Conservation (phyloP, 371 early-diverging fungal genomes). For the Batkoa obscura region DNA sequence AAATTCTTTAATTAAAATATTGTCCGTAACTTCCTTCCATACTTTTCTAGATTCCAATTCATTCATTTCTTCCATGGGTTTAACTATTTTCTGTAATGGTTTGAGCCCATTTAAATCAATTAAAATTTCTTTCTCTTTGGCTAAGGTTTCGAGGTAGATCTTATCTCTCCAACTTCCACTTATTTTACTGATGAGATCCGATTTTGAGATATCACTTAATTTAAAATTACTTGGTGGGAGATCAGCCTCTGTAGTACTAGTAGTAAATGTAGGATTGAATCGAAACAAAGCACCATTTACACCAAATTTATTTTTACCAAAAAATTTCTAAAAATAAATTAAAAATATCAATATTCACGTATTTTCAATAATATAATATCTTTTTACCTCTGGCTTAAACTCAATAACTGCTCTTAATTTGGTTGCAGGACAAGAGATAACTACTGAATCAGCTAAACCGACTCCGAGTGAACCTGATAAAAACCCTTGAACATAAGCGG, state of each 20-base stretch:
- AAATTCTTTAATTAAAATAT: constrained; percentile 18
- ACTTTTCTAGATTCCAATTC: constrained; percentile 28
- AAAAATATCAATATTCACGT: neutral
- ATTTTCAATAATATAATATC: neutral
- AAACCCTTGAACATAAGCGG: constrained; percentile 24
- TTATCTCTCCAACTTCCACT: constrained; percentile 37
- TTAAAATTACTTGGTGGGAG: constrained; percentile 14
- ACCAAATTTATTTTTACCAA: constrained; percentile 22
- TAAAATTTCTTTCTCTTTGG: constrained; percentile 12
- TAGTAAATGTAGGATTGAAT: constrained; percentile 20
- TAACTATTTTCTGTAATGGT: constrained; percentile 21
- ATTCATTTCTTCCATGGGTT: constrained; percentile 28
- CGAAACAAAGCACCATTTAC: constrained; percentile 26
- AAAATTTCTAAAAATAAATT: constrained; percentile 16
- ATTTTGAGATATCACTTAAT: constrained; percentile 19
- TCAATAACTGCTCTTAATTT: constrained; percentile 21
- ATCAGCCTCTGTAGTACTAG: constrained; percentile 10
- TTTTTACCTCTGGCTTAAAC: constrained; percentile 26
- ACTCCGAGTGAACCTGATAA: constrained; percentile 20
- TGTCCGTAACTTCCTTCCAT: constrained; percentile 22
- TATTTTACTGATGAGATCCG: constrained; percentile 24
- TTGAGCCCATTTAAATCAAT: constrained; percentile 23
- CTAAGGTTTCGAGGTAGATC: constrained; percentile 8
- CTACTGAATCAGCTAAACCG: constrained; percentile 15
- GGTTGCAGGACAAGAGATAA: constrained; percentile 21